These are phyloP conservation scores for Boletus reticulatus DNA, from an alignment of 768 basidiomycete species.

Conservation along the genomic window DNA sequence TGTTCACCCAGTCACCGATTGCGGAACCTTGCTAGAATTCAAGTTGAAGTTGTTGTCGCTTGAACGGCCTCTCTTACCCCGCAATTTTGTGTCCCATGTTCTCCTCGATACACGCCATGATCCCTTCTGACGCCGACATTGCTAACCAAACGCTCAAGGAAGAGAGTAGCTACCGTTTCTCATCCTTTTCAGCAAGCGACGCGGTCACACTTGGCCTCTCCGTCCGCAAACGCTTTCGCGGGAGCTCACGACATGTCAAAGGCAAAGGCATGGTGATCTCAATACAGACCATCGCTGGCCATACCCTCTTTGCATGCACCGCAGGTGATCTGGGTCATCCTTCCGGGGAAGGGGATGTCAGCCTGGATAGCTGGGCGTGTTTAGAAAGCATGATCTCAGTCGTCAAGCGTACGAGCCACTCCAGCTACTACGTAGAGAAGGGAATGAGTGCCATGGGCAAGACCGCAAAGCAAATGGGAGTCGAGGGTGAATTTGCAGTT, in stretches of 20 bases:
- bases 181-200: slow-evolving; percentile 71
- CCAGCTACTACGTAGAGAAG: slow-evolving; percentile 84
- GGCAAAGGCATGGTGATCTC: slow-evolving; percentile 82
- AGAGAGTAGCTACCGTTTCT: slow-evolving; percentile 68
- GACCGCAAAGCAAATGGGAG: slow-evolving; percentile 67
- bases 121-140: slow-evolving; percentile 69
- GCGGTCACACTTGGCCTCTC: slow-evolving; percentile 80
- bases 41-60: background rate
- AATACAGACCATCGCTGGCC: slow-evolving; percentile 76
- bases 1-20: too few relatives aligned
- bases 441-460: slow-evolving; percentile 84
- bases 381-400: slow-evolving; percentile 79
- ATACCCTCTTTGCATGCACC: slow-evolving; percentile 78
- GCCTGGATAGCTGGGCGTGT: slow-evolving; percentile 76
- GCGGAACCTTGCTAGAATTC: too few relatives aligned
- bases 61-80: slow-evolving; percentile 9
- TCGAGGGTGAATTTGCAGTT: slow-evolving; percentile 61
- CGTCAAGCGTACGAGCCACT: slow-evolving; percentile 78
- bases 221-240: slow-evolving; percentile 79
- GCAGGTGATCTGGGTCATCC: slow-evolving; percentile 74
- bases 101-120: slow-evolving; percentile 57
- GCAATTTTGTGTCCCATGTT: slow-evolving; percentile 45
- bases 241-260: slow-evolving; percentile 64
- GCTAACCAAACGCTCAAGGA: slow-evolving; percentile 70
- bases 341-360: slow-evolving; percentile 70